Percentiles rank a stretch among this genome's conserved stretches.
Conservation (phyloP, 192 early-diverging fungal genomes). For the Coemansia sp. region DNA sequence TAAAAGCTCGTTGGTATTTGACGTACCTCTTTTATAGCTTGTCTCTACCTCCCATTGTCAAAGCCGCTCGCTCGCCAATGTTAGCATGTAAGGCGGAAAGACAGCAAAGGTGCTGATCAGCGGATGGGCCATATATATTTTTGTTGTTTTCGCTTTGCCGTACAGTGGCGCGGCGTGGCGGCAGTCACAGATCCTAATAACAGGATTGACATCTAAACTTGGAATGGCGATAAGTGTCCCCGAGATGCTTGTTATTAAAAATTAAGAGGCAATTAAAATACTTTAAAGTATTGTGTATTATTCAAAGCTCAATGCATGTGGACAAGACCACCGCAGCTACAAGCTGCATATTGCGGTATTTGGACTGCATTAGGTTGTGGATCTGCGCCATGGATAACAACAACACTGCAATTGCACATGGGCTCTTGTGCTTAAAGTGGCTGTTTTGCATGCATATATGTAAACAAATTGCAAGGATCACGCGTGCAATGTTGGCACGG, state of each 20-base stretch:
- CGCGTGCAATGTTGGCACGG: background rate
- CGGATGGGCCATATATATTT: background rate
- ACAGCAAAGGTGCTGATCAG: background rate
- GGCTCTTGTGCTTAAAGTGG: background rate
- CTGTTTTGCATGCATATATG: background rate
- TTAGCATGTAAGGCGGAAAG: background rate
- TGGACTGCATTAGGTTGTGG: background rate
- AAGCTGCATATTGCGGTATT: background rate
- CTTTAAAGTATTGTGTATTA: background rate
- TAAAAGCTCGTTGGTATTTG: background rate
- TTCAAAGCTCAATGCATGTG: background rate
- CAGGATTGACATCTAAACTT: background rate
- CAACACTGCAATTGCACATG: background rate
- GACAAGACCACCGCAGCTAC: background rate
- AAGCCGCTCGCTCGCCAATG: background rate
- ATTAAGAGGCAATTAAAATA: background rate
- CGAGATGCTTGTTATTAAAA: background rate
- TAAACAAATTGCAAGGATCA: background rate
- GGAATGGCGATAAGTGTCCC: background rate
- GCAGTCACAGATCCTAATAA: background rate
- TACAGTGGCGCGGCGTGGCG: background rate
- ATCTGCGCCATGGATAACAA: background rate
- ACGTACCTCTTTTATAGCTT: background rate
- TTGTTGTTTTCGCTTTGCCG: background rate
- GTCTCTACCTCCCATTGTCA: background rate